phyloP scores from a whole-genome alignment of 225 moss, liverwort and hornwort genomes.

The Pleurozium schreberi region DNA sequence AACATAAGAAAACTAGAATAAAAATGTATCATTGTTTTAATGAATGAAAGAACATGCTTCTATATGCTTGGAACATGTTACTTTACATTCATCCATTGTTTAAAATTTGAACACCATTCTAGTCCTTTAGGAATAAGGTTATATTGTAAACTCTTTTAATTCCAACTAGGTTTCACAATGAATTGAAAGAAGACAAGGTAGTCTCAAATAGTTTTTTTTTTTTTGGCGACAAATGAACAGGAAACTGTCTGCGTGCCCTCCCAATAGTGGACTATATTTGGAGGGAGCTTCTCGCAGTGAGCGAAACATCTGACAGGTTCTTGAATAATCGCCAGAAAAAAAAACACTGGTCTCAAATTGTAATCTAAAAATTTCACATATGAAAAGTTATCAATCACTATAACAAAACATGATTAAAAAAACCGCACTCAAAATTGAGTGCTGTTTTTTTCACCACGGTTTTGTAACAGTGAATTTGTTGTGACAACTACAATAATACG shows the following conservation, averaged over 20 bases:
- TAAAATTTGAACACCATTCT: not conserved
- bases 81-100: not conserved
- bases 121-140: fast-evolving
- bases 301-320: no score
- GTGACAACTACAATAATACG: no score
- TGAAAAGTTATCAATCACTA: not conserved
- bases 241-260: no score
- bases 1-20: not conserved
- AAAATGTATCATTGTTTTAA: not conserved
- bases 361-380: not conserved
- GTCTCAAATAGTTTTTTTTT: no score
- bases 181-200: not conserved
- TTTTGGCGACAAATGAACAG: no score
- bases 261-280: no score
- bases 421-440: no score
- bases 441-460: no score
- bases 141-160: not conserved
- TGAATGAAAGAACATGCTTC: not conserved
- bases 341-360: fast-evolving
- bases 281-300: no score
- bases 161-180: not conserved
- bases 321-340: no score
- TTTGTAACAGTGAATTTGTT: no score
- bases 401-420: no score
- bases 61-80: fast-evolving